phyloP scores from a whole-genome alignment of 2,329 filamentous ascomycete species.

The Aspergillus sp. region DNA sequence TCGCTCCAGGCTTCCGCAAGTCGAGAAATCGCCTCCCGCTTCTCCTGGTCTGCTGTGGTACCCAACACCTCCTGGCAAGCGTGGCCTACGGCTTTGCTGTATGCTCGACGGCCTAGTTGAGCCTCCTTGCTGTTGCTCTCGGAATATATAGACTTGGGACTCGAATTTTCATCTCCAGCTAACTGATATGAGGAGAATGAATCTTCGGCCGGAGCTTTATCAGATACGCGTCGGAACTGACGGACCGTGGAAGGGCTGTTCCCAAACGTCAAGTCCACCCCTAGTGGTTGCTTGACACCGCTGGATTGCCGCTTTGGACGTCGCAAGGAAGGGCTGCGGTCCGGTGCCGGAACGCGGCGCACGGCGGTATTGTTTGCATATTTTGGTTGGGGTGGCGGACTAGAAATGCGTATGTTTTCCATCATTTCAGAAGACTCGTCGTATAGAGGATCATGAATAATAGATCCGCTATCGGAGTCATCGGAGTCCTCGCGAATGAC shows the following conservation, averaged over 20 bases:
- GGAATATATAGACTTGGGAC: constrained; percentile 35
- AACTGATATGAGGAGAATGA: constrained; percentile 26
- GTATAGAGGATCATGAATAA: constrained; percentile 31
- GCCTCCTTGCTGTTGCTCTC: constrained; percentile 69
- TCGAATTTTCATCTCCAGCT: constrained; percentile 41
- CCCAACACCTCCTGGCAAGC: constrained; percentile 82
- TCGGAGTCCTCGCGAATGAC: constrained; percentile 58
- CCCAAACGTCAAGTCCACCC: constrained; percentile 88
- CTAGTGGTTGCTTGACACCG: constrained; percentile 72
- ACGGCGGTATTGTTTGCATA: constrained; percentile 62
- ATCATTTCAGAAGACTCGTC: constrained; percentile 42
- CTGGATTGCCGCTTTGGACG: constrained; percentile 46
- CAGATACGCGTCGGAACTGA: constrained; percentile 85
- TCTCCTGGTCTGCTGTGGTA: constrained; percentile 68
- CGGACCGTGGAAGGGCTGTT: constrained; percentile 90
- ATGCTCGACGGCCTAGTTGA: constrained; percentile 75
- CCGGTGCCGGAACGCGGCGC: constrained; percentile 47
- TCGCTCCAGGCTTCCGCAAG: constrained; percentile 83
- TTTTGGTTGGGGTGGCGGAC: constrained; percentile 48
- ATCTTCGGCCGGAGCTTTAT: constrained; percentile 50
- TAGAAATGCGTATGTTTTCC: constrained; percentile 39
- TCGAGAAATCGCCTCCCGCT: constrained; percentile 78
- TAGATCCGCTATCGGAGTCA: constrained; percentile 47
- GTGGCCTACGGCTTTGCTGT: constrained; percentile 77
- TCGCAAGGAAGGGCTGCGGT: constrained; percentile 43